phyloP scores from a whole-genome alignment of 352 stramenopile species.

The Phytophthora nicotianae region DNA sequence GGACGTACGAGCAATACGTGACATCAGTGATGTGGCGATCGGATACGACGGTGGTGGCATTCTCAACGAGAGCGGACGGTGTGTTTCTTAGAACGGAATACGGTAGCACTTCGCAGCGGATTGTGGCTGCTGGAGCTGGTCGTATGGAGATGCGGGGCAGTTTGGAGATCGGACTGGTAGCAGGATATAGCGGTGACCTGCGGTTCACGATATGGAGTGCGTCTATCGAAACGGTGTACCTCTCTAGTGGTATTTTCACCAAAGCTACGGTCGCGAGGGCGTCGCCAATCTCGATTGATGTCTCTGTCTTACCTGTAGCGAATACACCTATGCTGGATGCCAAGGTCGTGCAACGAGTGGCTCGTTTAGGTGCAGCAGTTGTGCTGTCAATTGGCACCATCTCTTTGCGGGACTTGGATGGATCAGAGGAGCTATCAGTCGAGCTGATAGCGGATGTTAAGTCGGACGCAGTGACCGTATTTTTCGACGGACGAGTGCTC shows the following conservation, averaged over 20 bases:
- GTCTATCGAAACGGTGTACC: slow-evolving; percentile 10
- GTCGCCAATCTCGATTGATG: not conserved
- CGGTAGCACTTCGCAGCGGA: slow-evolving; percentile 1
- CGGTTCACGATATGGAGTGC: slow-evolving; percentile 20
- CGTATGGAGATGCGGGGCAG: slow-evolving; percentile 23
- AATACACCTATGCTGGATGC: slow-evolving; percentile 12
- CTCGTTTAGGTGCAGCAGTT: slow-evolving; percentile 8
- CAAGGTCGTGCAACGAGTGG: not conserved
- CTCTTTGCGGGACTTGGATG: slow-evolving; percentile 27
- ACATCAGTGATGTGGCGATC: slow-evolving; percentile 26
- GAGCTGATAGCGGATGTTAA: not conserved
- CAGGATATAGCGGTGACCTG: slow-evolving; percentile 32
- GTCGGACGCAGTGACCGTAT: slow-evolving; percentile 11
- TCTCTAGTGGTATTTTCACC: not conserved
- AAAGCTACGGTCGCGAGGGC: not conserved
- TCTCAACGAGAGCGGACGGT: slow-evolving; percentile 15
- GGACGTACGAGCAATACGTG: slow-evolving; percentile 15
- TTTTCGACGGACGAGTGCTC: slow-evolving; percentile 23
- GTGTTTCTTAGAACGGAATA: slow-evolving; percentile 13
- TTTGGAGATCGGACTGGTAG: slow-evolving; percentile 28
- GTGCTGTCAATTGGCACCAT: slow-evolving; percentile 18
- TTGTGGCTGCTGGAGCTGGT: slow-evolving; percentile 11
- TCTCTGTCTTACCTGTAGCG: slow-evolving; percentile 25
- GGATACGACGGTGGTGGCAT: slow-evolving; percentile 12
- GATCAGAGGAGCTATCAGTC: slow-evolving; percentile 25